These are phyloP conservation scores for Kodamaea suecica DNA, from an alignment of 1,139 yeast genomes.

Conservation along the genomic window DNA sequence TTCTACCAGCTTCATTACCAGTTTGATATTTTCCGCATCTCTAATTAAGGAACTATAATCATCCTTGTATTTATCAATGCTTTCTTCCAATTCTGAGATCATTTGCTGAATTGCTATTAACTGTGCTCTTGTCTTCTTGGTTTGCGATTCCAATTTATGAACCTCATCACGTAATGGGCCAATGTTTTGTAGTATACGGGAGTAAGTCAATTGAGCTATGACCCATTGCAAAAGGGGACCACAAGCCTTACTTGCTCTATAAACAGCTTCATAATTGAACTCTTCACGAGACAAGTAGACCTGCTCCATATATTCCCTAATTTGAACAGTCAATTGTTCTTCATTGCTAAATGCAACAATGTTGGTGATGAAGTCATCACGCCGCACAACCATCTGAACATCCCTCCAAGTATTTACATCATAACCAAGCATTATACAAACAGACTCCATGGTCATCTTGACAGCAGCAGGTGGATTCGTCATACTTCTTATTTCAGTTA, in stretches of 20 bases:
- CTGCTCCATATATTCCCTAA: slow-evolving; percentile 54
- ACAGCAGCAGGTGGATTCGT: slow-evolving; percentile 88
- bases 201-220: slow-evolving; percentile 73
- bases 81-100: slow-evolving; percentile 69
- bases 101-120: slow-evolving; percentile 77
- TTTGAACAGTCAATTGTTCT: slow-evolving; percentile 50
- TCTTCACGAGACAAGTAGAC: slow-evolving; percentile 61
- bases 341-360: slow-evolving; percentile 76
- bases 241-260: slow-evolving; percentile 92
- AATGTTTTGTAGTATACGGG: slow-evolving; percentile 64
- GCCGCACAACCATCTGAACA: slow-evolving; percentile 74
- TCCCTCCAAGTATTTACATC: slow-evolving; percentile 74
- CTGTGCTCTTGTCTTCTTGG: slow-evolving; percentile 61
- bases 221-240: slow-evolving; percentile 94
- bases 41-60: slow-evolving; percentile 72
- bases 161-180: slow-evolving; percentile 78
- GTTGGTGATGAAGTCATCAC: slow-evolving; percentile 83
- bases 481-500: slow-evolving; percentile 88
- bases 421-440: slow-evolving; percentile 76
- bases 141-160: slow-evolving; percentile 51
- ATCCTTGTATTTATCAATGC: slow-evolving; percentile 65
- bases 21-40: slow-evolving; percentile 71
- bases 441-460: slow-evolving; percentile 82
- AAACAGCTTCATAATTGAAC: slow-evolving; percentile 70
- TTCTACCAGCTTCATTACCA: slow-evolving; percentile 65